Evolutionary conservation across 2,329 filamentous ascomycete genomes (phyloP).

Genomic region (Hypoxylon sp.): DNA sequence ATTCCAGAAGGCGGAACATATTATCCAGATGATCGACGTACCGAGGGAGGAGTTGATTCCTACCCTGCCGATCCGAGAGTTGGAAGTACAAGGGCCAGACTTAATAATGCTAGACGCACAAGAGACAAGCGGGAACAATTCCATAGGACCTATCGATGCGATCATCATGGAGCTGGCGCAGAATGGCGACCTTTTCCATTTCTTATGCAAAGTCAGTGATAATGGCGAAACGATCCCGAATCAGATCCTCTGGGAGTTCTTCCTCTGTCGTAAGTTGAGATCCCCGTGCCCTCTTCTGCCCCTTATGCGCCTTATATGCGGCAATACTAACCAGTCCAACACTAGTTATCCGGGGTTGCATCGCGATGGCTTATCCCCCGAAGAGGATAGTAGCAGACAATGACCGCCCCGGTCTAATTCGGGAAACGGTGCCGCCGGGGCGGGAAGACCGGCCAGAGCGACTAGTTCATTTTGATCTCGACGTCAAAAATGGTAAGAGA

Average conservation of each 20-base stretch:
- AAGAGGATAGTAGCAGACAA: neutral
- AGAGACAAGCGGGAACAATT: no score
- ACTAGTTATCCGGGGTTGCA: neutral
- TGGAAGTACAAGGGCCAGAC: no score
- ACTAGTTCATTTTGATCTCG: conserved; percentile 42
- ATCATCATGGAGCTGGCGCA: neutral
- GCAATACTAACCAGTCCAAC: neutral
- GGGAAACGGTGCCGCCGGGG: neutral
- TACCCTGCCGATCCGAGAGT: neutral
- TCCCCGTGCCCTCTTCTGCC: neutral
- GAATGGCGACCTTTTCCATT: neutral
- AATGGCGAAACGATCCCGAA: neutral
- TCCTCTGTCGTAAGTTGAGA: neutral
- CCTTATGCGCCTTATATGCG: neutral
- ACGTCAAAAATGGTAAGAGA: conserved; percentile 29
- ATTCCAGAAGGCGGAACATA: neutral
- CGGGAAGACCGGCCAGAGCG: conserved; percentile 5
- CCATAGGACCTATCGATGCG: neutral
- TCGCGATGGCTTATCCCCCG: neutral
- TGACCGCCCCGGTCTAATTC: neutral
- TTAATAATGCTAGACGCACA: no score
- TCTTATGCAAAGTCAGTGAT: neutral
- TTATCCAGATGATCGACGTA: neutral
- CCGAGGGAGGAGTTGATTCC: neutral
- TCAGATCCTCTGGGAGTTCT: neutral